A percentile compares a stretch with the other conserved stretches of the same genome.
Conservation (phyloP, 2,329 filamentous ascomycete species). For the Trichophyton benhamiae region DNA sequence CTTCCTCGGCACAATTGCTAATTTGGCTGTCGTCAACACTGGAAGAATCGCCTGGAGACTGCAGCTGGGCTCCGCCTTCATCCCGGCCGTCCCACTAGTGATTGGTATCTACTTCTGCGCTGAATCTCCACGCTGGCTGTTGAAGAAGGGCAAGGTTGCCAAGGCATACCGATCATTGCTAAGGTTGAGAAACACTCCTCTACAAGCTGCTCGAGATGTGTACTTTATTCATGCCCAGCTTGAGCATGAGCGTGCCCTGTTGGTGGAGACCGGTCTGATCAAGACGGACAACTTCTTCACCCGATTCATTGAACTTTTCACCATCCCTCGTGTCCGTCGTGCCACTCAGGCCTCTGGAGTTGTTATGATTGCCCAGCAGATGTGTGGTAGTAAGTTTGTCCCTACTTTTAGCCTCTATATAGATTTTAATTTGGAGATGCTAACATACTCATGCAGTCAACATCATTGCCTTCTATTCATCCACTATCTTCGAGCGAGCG, state of each 20-base stretch:
- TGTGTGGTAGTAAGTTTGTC: conserved; percentile 25
- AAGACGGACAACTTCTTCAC: conserved; percentile 41
- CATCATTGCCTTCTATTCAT: conserved; percentile 61
- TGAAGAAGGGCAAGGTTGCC: conserved; percentile 52
- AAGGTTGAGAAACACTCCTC: conserved; percentile 45
- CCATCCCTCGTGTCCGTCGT: conserved; percentile 21
- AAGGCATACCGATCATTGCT: conserved; percentile 50
- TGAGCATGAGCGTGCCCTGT: conserved; percentile 21
- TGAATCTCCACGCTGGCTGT: conserved; percentile 53
- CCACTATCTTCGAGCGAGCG: conserved; percentile 25
- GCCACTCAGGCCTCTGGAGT: conserved; percentile 21
- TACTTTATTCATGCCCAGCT: conserved; percentile 44
- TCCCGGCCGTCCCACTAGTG: conserved; percentile 49
- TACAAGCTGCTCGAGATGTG: conserved; percentile 49
- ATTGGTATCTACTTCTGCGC: conserved; percentile 49
- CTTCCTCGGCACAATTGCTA: conserved; percentile 55
- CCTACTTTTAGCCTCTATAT: background rate
- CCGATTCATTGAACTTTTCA: conserved; percentile 21
- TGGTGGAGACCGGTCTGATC: conserved; percentile 27
- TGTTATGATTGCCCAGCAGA: conserved; percentile 24
- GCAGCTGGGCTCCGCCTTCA: conserved; percentile 52
- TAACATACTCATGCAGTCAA: conserved; percentile 37
- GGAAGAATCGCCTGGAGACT: conserved; percentile 51
- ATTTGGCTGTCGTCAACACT: conserved; percentile 49
- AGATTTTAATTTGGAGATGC: background rate